phyloP scores from a whole-genome alignment of 202 grass and related monocot species.

The Schoenoplectus triqueter region DNA sequence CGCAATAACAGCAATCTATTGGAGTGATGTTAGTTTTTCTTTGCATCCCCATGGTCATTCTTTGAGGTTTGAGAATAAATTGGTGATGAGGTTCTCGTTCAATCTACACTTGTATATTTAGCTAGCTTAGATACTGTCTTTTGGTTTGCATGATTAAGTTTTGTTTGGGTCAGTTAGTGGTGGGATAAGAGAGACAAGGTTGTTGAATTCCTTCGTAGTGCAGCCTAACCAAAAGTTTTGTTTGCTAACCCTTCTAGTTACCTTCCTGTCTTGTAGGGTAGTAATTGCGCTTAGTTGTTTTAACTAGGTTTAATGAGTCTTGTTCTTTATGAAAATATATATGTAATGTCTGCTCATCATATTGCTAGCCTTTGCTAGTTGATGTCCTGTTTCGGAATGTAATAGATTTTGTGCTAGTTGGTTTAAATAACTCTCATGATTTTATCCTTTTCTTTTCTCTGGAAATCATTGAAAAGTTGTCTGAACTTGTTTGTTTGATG shows the following conservation, averaged over 20 bases:
- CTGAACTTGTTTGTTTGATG: neutral
- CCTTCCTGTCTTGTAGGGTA: conserved; percentile 13
- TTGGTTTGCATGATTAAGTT: conserved; percentile 26
- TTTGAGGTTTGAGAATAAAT: conserved; percentile 33
- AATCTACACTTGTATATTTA: conserved; percentile 30
- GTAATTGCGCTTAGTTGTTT: conserved; percentile 13
- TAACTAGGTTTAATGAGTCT: conserved; percentile 10
- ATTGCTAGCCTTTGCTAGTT: conserved; percentile 6
- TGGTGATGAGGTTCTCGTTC: conserved; percentile 19
- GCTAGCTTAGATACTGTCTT: conserved; percentile 26
- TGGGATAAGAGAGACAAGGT: neutral
- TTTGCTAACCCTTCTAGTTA: conserved; percentile 37
- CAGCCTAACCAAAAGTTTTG: conserved; percentile 41
- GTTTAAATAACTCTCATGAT: conserved; percentile 19
- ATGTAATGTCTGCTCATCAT: conserved; percentile 18
- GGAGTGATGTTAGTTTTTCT: conserved; percentile 37
- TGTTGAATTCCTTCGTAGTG: conserved; percentile 17
- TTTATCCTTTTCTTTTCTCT: neutral
- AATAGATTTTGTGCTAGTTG: conserved; percentile 28
- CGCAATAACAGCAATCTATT: conserved; percentile 49
- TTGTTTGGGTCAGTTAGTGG: conserved; percentile 31
- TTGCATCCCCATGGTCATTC: conserved; percentile 35
- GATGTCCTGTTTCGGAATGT: conserved; percentile 18
- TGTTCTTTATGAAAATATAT: neutral
- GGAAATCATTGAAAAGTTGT: neutral